Base-by-base conservation (phyloP, 805 yeast genomes). In the Saturnispora halmiae region DNA sequence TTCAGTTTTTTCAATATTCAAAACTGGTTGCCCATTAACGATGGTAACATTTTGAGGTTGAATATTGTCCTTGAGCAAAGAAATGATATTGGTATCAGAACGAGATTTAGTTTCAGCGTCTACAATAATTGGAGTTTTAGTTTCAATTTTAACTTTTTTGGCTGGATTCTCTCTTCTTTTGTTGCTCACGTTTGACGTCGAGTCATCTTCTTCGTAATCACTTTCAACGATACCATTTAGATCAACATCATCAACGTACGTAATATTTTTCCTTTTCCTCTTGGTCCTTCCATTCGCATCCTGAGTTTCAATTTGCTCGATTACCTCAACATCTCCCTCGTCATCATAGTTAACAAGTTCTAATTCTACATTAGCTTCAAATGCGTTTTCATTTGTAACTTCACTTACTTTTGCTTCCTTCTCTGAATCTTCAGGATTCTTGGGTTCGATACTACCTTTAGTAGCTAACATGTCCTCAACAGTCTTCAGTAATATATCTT, bases 401-500 rank as follows among this genome's bases (percentile, higher is more conserved):
- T 30, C 41, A 7, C 7, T 1, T 11, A 11, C 28, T 15, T 5
- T 26, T 7, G 11, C 10, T 6, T 14, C 35, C 6, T 18, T 36
- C n/a, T n/a, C n/a, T 13, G 19, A 6, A 7, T 13, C 30, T 13
- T 30, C 33, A 11, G 22, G n/a, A n/a, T n/a, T 22, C 4, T 31
- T 34, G 3, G 20, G 25, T 9, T 45, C 43, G 20, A 26, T 31
- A 9, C 38, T 30, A 6, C 37, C 44, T 13, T 44, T 44, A 5
- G 44, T 31, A 2, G 45, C 42, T 26, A 43, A 25, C 2, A 37
- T 22, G 34, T 45, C 46, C 19, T 43, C 81, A 38, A 78, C 69
- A 38, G 74, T 62, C 38, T 69, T 66, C 4, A 72, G 70, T 4
- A 77, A 65, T 43, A 70, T 69, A 44, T 69, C 78, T 48, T 78